Evolutionary conservation across 257 asterid species (phyloP), one percentile per base, ranked within the genome.

Genomic region (Capsicum rhomboideum): DNA sequence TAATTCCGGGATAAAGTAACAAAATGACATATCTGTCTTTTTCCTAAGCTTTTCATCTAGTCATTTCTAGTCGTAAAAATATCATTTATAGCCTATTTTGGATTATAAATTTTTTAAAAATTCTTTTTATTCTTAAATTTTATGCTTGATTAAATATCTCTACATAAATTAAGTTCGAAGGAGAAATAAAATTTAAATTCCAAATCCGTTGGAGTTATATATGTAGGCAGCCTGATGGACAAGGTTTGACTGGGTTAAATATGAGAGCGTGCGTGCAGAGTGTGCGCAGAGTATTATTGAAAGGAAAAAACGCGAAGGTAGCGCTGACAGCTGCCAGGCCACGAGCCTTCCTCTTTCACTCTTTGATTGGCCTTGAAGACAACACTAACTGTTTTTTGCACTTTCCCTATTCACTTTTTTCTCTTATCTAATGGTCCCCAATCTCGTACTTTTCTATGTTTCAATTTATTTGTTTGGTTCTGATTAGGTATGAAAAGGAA

Each of bases 291-390:
- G 11, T 64, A n/a, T 17, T 40, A 20, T 40, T 18, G 77, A 20
- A 23, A 54, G 8, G 82, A 82, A 82, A 78, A 52, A 83, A 83
- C 79, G 88, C 88, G 88, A 66, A 86, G 90, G 80, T 64, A 58
- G 85, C 88, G 90, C 90, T 87, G 90, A 87, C 90, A 87, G 75
- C 18, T 42, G 75, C 49, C 80, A 74, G 59, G 80, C 80, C 80
- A 74, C 83, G 59, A 74, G 80, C 80, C 23, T n/a, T 6, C 14
- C 34, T 72, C 56, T 44, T 40, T 37, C 78, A 40, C 3, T 71
- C 34, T 72, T 74, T 74, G 59, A 46, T 74, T 74, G 23, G 58
- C 34, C 83, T 64, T 40, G 34, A 37, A 63, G 58, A 46, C 34
- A 63, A 63, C 74, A 63, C 72, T 58, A 44, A 58, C 74, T 20